Conservation (phyloP, 768 basidiomycete genomes). For the Pholiota molesta region DNA sequence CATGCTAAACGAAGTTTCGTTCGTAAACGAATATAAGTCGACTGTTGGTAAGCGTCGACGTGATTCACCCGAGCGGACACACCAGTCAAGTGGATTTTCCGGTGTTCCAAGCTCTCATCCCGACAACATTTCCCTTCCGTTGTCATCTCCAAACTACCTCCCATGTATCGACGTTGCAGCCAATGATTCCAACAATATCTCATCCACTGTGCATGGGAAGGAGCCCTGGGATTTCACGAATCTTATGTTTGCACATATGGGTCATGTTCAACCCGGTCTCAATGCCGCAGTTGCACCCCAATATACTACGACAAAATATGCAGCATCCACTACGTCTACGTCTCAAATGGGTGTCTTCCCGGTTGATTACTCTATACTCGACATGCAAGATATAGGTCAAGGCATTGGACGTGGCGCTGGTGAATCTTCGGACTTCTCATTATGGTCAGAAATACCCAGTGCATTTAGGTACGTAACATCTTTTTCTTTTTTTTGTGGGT, state of each 20-base stretch:
- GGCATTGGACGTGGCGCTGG: slow-evolving; percentile 2
- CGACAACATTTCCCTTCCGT: not conserved
- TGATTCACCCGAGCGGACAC: slow-evolving; percentile 24
- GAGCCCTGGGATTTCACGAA: slow-evolving; percentile 20
- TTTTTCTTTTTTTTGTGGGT: not conserved
- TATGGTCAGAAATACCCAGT: slow-evolving; percentile 58
- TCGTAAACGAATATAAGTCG: slow-evolving; percentile 52
- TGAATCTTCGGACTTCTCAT: slow-evolving; percentile 36
- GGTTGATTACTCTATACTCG: not conserved
- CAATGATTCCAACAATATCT: not conserved
- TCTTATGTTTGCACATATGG: slow-evolving; percentile 25
- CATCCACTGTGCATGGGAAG: slow-evolving; percentile 11
- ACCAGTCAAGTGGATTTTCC: not conserved
- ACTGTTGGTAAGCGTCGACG: slow-evolving; percentile 51
- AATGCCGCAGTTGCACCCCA: not conserved
- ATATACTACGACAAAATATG: not conserved
- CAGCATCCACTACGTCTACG: not conserved
- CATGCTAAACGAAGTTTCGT: slow-evolving; percentile 59
- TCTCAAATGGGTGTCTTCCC: not conserved
- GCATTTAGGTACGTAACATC: slow-evolving; percentile 48
- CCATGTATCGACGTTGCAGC: not conserved
- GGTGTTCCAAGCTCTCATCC: not conserved
- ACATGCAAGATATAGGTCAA: not conserved
- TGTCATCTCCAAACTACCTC: not conserved
- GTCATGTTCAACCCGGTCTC: slow-evolving; percentile 9